Base-by-base conservation (phyloP, 371 early-diverging fungal species). In the Mucor irregularis region DNA sequence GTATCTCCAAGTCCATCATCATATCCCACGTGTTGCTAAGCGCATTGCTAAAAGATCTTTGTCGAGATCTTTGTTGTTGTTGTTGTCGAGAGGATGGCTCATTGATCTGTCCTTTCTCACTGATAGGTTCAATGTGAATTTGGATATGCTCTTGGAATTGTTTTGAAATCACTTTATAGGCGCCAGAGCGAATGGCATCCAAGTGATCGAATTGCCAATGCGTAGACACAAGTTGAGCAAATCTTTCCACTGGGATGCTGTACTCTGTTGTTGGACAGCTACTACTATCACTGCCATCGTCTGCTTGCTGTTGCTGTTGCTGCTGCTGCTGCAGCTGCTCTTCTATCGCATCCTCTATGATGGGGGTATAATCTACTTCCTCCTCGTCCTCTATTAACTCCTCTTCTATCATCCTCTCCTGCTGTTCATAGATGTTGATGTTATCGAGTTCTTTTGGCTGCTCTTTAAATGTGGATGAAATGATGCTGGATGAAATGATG, bases 161-260 rank as follows among this genome's bases (percentile, higher is more conserved):
- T 29, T 61, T 46, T 14, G 70, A 62, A 5, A 72, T 75, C 4
- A 58, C 45, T 43, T 61, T 56, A 44, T 69, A 71, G 0, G 62
- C 69, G 4, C 55, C 54, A 10, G 69, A 49, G n/a, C 60, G 53
- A 22, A 75, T 69, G 5, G 68, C 47, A 25, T 75, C 76, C 13
- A 75, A 40, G 54, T 75, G 76, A 37, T 75, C 76, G 53, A 66
- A 75, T 25, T 72, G 69, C 72, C 72, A 71, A 26, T 75, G 76
- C 10, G 72, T 72, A 2, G 76, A 56, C 31, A 75, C 17, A 9
- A 69, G 66, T 29, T 75, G 70, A n/a, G 70, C 64, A 56, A 75
- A 62, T 11, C 59, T 69, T 35, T 75, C 76, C 7, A 69, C 42
- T 11, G 56, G 47, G 19, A 65, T 52, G 19, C 30, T 26, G 17